Conservation (phyloP, 2,329 filamentous ascomycete genomes). For the Epichloe aotearoae region DNA sequence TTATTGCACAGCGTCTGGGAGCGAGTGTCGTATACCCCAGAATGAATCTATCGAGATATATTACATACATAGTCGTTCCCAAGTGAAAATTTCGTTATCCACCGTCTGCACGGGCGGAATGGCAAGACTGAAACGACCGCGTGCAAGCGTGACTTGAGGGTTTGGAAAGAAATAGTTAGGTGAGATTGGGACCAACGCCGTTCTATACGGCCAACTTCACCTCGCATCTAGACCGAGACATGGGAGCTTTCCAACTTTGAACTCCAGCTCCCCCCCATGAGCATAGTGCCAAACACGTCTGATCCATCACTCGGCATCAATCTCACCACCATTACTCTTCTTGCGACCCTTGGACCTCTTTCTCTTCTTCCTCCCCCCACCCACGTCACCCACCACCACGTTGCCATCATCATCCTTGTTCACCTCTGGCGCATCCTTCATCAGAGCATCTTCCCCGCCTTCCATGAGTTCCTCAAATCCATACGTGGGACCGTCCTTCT, state of each 20-base stretch:
- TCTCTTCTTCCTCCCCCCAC: conserved; percentile 33
- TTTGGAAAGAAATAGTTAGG: no score
- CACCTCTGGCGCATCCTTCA: not conserved
- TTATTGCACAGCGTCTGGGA: no score
- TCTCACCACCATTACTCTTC: conserved; percentile 7
- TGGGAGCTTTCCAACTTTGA: not conserved
- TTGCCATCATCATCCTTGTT: conserved; percentile 9
- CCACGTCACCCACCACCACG: conserved; percentile 16
- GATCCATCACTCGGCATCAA: not conserved
- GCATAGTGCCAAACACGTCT: no score
- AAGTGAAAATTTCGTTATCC: not conserved
- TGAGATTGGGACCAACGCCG: not conserved
- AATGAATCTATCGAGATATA: not conserved
- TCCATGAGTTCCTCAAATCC: conserved; percentile 34
- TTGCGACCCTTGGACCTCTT: conserved; percentile 36
- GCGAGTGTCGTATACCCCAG: not conserved
- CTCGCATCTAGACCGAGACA: not conserved
- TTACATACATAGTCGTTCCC: not conserved
- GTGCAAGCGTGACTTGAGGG: no score
- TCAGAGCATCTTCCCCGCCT: conserved; percentile 11
- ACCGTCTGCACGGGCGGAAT: not conserved
- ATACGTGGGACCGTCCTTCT: conserved; percentile 42
- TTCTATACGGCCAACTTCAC: not conserved
- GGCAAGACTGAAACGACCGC: no score
- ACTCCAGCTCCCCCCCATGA: not conserved